A percentile compares a stretch with the other conserved stretches of the same genome.
phyloP scores from a whole-genome alignment of 2,329 filamentous ascomycete genomes.

The Eurotiales sp. region DNA sequence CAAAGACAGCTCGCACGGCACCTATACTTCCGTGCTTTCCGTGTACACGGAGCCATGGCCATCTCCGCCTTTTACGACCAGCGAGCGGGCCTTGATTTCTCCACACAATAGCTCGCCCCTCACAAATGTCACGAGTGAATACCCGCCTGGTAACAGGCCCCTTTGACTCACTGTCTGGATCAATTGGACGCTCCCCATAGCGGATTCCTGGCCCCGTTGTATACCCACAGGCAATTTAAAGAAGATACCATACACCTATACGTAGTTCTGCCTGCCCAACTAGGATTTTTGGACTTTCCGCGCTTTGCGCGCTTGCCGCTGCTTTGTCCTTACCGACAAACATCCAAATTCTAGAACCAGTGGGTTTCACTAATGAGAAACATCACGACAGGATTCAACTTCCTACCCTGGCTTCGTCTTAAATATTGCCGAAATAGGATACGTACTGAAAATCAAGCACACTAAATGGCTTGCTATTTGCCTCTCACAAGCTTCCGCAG shows the following conservation, averaged over 20 bases:
- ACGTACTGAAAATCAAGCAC: too few species aligned
- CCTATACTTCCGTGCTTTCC: background rate
- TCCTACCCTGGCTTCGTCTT: too few species aligned
- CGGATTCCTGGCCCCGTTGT: slow-evolving; percentile 19
- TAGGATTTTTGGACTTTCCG: slow-evolving; percentile 21
- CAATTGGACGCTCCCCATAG: slow-evolving; percentile 6
- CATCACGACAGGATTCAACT: background rate
- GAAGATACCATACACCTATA: too few species aligned
- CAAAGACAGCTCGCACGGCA: background rate
- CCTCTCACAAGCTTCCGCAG: background rate
- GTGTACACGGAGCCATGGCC: background rate
- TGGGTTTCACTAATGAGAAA: background rate
- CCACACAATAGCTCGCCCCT: background rate
- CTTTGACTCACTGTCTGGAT: slow-evolving; percentile 25
- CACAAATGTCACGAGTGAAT: background rate
- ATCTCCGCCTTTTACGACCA: background rate
- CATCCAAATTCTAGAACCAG: background rate
- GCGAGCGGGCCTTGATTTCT: background rate
- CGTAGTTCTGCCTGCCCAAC: slow-evolving; percentile 15
- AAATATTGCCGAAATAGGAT: too few species aligned
- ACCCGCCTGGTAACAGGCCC: background rate
- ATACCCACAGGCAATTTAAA: slow-evolving; percentile 17
- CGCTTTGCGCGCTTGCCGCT: slow-evolving; percentile 40
- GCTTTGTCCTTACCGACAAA: background rate
- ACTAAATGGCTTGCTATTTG: background rate